Evolutionary conservation across 495 filamentous ascomycete species (phyloP).

Genomic region (Daldinia grandis): DNA sequence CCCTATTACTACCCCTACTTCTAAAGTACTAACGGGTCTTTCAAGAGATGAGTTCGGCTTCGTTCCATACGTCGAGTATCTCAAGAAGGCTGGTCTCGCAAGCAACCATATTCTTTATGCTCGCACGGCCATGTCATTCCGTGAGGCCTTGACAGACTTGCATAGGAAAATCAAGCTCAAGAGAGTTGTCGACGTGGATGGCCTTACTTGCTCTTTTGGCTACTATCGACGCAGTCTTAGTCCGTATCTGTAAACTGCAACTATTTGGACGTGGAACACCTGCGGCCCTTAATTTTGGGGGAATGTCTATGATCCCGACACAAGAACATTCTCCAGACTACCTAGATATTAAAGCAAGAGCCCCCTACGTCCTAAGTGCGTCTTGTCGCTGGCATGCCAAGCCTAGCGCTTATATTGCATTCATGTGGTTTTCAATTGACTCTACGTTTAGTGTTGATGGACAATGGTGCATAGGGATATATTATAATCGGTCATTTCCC

Average conservation of each 20-base stretch:
- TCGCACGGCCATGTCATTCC: slow-evolving; percentile 31
- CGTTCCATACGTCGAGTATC: slow-evolving; percentile 33
- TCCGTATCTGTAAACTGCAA: background rate
- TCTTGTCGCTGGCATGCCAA: background rate
- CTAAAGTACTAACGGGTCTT: slow-evolving; percentile 5
- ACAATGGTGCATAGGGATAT: background rate
- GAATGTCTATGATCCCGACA: background rate
- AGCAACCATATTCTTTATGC: slow-evolving; percentile 25
- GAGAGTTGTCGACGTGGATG: slow-evolving; percentile 37
- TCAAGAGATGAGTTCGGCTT: slow-evolving; percentile 23
- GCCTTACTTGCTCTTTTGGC: slow-evolving; percentile 16
- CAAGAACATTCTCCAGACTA: background rate
- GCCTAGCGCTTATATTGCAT: background rate
- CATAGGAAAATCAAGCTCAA: slow-evolving; percentile 16
- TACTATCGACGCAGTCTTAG: slow-evolving; percentile 15
- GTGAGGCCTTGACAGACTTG: slow-evolving; percentile 6
- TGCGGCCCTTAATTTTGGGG: background rate
- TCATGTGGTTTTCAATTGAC: background rate
- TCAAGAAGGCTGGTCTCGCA: slow-evolving; percentile 21
- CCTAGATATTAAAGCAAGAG: background rate
- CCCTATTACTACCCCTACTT: background rate
- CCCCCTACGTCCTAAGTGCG: background rate
- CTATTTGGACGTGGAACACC: too few species aligned
- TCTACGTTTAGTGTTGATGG: background rate
- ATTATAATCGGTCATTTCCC: background rate